phyloP scores from a whole-genome alignment of 192 early-diverging fungal species.

The Haplosporangium gracile region DNA sequence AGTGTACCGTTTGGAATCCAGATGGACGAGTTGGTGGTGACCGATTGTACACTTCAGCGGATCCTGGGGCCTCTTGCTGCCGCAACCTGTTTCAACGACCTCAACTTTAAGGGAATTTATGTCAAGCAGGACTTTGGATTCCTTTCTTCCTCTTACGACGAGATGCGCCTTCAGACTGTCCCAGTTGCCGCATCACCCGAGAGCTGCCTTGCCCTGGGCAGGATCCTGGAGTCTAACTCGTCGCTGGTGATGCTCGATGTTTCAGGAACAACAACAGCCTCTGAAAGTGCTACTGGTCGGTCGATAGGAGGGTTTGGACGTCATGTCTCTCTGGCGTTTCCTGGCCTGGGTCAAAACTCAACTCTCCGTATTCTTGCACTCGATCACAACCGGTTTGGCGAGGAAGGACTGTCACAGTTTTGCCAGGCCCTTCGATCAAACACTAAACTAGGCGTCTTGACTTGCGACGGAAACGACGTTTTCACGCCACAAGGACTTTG shows the following conservation, averaged over 20 bases:
- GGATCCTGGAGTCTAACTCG: slow-evolving; percentile 23
- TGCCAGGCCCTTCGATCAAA: slow-evolving; percentile 26
- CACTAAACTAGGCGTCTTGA: slow-evolving; percentile 14
- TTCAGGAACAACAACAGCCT: slow-evolving; percentile 15
- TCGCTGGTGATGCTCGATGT: slow-evolving; percentile 39
- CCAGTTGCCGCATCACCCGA: slow-evolving; percentile 23
- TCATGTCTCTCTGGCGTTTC: slow-evolving; percentile 30
- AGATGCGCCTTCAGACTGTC: not conserved
- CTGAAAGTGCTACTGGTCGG: not conserved
- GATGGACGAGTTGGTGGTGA: slow-evolving; percentile 23
- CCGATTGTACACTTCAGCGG: slow-evolving; percentile 16
- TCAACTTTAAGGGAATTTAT: slow-evolving; percentile 40
- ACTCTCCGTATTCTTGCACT: slow-evolving; percentile 21
- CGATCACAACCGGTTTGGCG: slow-evolving; percentile 34
- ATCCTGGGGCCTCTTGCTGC: slow-evolving; percentile 23
- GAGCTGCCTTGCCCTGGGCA: slow-evolving; percentile 34
- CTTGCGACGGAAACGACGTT: slow-evolving; percentile 44
- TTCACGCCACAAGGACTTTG: slow-evolving; percentile 21
- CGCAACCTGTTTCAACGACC: slow-evolving; percentile 39
- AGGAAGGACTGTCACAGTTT: slow-evolving; percentile 18
- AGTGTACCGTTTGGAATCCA: slow-evolving; percentile 39
- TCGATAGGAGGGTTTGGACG: slow-evolving; percentile 36
- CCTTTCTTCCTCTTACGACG: slow-evolving; percentile 5
- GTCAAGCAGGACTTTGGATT: slow-evolving; percentile 2
- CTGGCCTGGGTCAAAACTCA: slow-evolving; percentile 22